Evolutionary conservation across 2,329 filamentous ascomycete genomes (phyloP).

Genomic region (Calycina marina): DNA sequence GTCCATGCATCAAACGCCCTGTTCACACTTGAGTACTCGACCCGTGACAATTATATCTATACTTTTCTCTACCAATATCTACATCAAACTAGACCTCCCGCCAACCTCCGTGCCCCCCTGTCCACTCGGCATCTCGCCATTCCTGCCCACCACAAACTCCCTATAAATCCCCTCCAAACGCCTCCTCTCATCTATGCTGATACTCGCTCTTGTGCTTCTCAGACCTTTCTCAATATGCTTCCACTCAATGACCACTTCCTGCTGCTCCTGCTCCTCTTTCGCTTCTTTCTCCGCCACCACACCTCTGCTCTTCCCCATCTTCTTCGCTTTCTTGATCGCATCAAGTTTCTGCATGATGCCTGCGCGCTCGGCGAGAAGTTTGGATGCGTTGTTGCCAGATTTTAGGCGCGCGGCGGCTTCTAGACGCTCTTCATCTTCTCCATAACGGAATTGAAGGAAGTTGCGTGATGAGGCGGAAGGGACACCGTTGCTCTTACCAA

Average conservation of each 20-base stretch:
- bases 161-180: conserved; percentile 70
- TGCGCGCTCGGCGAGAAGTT: conserved; percentile 57
- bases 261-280: conserved; percentile 31
- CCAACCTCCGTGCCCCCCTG: conserved; percentile 87
- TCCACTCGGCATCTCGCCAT: conserved; percentile 89
- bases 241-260: conserved; percentile 75
- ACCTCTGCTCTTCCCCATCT: conserved; percentile 16
- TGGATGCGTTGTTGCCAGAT: conserved; percentile 34
- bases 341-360: conserved; percentile 71
- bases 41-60: too few relatives aligned
- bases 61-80: background rate
- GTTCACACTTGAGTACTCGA: too few relatives aligned
- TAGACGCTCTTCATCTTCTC: conserved; percentile 36
- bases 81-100: conserved; percentile 83
- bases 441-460: conserved; percentile 78
- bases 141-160: conserved; percentile 85
- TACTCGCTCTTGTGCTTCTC: conserved; percentile 64
- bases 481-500: conserved; percentile 16
- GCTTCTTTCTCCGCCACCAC: conserved; percentile 9
- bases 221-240: conserved; percentile 69
- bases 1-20: too few relatives aligned
- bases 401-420: conserved; percentile 26
- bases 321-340: conserved; percentile 54
- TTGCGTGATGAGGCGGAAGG: conserved; percentile 27
- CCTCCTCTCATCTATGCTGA: conserved; percentile 61